Conservation (phyloP, 1,284 basidiomycete species). For the Tilletiopsis washingtonensis region DNA sequence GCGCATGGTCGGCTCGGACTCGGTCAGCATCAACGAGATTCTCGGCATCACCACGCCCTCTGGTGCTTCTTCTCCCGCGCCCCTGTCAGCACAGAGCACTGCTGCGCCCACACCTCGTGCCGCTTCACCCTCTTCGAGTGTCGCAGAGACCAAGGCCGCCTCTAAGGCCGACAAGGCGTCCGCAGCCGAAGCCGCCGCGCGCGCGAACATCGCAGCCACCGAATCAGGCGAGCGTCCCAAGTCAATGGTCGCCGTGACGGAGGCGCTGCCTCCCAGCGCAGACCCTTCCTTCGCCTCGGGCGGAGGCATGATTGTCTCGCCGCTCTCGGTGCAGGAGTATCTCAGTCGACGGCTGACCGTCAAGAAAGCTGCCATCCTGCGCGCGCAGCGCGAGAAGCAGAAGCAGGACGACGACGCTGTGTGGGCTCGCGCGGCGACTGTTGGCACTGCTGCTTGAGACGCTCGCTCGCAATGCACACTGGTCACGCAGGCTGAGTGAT, state of each 20-base stretch:
- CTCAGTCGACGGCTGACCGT: slow-evolving; percentile 28
- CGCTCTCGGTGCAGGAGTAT: slow-evolving; percentile 26
- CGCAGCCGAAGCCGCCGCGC: background rate
- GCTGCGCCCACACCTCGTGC: too few species aligned
- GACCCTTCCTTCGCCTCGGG: slow-evolving; percentile 7
- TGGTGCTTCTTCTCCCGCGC: slow-evolving; percentile 14
- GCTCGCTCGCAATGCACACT: too few species aligned
- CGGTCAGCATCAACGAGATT: slow-evolving; percentile 40
- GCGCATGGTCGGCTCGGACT: slow-evolving; percentile 29
- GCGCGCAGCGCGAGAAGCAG: too few species aligned
- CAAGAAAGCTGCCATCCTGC: background rate
- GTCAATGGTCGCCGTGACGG: too few species aligned
- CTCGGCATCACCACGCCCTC: slow-evolving; percentile 29
- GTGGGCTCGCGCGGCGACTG: background rate
- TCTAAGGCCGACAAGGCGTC: too few species aligned
- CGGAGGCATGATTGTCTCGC: slow-evolving; percentile 7
- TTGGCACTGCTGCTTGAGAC: too few species aligned
- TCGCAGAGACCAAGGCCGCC: background rate
- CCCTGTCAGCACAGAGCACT: too few species aligned
- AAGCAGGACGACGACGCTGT: background rate
- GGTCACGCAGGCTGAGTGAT: too few species aligned
- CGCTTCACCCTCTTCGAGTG: slow-evolving; percentile 16
- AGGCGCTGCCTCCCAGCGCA: background rate
- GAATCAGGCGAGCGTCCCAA: too few species aligned
- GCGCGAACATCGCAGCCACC: too few species aligned